Base-by-base conservation (phyloP, 371 early-diverging fungal species). In the Mucor piriformis region DNA sequence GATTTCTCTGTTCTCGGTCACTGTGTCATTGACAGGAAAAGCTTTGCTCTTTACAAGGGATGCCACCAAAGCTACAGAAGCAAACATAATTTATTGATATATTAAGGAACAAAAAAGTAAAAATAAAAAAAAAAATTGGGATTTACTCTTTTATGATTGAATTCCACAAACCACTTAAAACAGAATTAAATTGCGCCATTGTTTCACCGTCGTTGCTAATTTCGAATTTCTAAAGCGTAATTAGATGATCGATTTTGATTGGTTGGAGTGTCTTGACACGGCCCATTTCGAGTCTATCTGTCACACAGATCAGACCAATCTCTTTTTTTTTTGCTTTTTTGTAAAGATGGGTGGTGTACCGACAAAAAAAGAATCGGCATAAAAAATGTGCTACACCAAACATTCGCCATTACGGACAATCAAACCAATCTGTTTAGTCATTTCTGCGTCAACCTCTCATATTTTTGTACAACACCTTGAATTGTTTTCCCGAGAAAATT, bases 101-200 rank as follows among this genome's bases (percentile, higher is more conserved):
- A 29, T 6, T 29, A 32, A 27, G 35, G 32, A 57, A 50, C 25
- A 27, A 27, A 46, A 52, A 40, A 55, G 34, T 42, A 34, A 49
- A 29, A 23, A 18, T 20, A 42, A 44, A 33, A 25, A 20, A 59
- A 38, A 50, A 46, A 21, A 32, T 54, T 29, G 32, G 18, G 38
- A 42, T 48, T 53, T 44, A 35, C 57, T 53, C 52, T 50, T 37
- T 21, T 18, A 38, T 34, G 23, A 44, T 16, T 27, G 23, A 40
- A n/a, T n/a, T n/a, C n/a, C 25, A 43, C 27, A 51, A 55, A 55
- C 52, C 50, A 70, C 66, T 70, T 59, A 70, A 54, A 46, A 43
- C 16, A 34, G 29, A 40, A 37, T 47, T 27, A 70, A 63, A 70
- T 70, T 70, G 70, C 70, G 70, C 70, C 63, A 70, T 70, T 70